Percentiles rank a stretch among this genome's conserved stretches.
These are phyloP conservation scores for Casaregolazyma suthepensis DNA, from an alignment of 1,139 yeast species.

Conservation along the genomic window DNA sequence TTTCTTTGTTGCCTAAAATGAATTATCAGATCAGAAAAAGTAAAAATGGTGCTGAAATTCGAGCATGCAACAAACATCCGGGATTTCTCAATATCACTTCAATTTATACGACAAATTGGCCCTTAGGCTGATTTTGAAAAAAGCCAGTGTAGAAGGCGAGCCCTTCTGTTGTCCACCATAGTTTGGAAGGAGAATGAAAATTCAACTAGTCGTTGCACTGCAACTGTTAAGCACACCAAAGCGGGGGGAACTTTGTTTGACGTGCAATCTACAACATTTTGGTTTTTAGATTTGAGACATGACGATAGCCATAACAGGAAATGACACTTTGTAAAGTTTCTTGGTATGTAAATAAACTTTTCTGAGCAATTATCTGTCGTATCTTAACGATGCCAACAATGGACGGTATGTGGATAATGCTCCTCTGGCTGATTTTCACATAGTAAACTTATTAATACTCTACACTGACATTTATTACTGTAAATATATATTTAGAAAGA, in stretches of 20 bases:
- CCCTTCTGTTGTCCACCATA: too few relatives aligned
- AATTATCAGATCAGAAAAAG: background rate
- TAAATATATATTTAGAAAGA: too few relatives aligned
- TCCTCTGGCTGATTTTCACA: background rate
- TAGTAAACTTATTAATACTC: too few relatives aligned
- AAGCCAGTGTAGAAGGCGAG: too few relatives aligned
- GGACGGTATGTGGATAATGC: background rate
- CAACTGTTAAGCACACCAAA: background rate
- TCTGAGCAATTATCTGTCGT: background rate
- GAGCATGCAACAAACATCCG: background rate
- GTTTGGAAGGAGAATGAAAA: too few relatives aligned
- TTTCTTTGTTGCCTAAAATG: background rate
- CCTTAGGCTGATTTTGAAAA: background rate
- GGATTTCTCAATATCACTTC: too few relatives aligned
- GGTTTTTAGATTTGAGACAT: background rate
- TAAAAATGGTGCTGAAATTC: background rate
- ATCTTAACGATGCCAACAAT: background rate
- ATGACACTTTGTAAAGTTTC: too few relatives aligned
- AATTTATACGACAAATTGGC: too few relatives aligned
- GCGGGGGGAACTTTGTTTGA: background rate
- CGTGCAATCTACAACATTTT: background rate
- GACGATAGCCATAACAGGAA: background rate
- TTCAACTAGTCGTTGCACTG: background rate
- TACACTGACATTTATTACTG: too few relatives aligned
- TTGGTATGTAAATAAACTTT: background rate